Evolutionary conservation across 257 asterid species (phyloP).

Genomic region (Rhazya stricta): DNA sequence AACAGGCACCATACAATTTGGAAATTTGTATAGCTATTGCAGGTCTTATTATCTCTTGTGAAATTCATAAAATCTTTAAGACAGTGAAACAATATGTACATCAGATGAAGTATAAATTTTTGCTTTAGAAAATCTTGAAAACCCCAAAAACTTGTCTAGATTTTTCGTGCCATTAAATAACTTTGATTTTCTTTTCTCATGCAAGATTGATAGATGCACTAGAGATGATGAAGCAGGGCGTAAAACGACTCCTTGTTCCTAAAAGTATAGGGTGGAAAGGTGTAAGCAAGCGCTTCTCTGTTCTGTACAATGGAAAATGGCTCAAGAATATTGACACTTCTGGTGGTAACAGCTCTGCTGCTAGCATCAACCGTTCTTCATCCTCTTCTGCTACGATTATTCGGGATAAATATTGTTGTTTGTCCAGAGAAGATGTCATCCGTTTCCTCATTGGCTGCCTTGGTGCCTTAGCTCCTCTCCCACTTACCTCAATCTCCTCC

Average conservation of each 20-base stretch:
- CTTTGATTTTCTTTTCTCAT: slow-evolving; percentile 18
- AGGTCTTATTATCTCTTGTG: not conserved
- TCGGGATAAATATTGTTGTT: slow-evolving; percentile 73
- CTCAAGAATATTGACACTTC: slow-evolving; percentile 56
- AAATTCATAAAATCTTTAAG: not conserved
- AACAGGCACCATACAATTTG: too few relatives aligned
- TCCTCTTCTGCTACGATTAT: slow-evolving; percentile 50
- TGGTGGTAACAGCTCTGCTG: slow-evolving; percentile 25
- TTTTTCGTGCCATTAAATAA: not conserved
- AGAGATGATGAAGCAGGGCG: slow-evolving; percentile 99
- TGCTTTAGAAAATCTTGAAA: not conserved
- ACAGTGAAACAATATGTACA: not conserved
- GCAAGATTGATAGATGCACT: slow-evolving; percentile 88
- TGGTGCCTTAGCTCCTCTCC: slow-evolving; percentile 94
- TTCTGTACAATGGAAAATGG: slow-evolving; percentile 83
- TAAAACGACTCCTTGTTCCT: slow-evolving; percentile 89
- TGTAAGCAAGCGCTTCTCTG: slow-evolving; percentile 90
- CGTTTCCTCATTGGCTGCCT: slow-evolving; percentile 95
- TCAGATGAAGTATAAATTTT: not conserved
- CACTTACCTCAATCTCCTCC: slow-evolving; percentile 78
- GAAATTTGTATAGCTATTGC: not conserved
- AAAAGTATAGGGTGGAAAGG: slow-evolving; percentile 83
- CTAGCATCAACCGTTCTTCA: slow-evolving; percentile 40
- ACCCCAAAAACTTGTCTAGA: not conserved
- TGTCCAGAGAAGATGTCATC: slow-evolving; percentile 86